phyloP scores from a whole-genome alignment of 176 grass and related monocot genomes.

The Cenchrus purpureus region DNA sequence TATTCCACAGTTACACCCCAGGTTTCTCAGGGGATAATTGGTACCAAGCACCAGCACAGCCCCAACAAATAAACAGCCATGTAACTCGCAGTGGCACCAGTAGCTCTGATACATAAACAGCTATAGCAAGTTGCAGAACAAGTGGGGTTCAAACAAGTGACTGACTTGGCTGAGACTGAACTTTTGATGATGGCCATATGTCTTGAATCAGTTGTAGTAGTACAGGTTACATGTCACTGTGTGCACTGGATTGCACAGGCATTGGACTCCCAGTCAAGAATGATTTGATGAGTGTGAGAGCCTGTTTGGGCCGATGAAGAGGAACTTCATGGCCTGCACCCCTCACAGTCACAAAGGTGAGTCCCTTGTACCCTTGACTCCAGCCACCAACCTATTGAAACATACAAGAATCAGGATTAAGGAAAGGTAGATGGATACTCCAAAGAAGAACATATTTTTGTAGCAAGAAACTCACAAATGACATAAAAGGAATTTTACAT shows the following conservation, averaged over 20 bases:
- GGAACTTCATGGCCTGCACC: slow-evolving; percentile 97
- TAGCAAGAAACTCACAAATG: not conserved
- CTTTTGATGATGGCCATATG: not conserved
- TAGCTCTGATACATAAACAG: slow-evolving; percentile 31
- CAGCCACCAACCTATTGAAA: slow-evolving; percentile 91
- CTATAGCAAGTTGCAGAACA: slow-evolving; percentile 25
- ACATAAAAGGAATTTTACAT: not conserved
- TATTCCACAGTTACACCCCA: slow-evolving; percentile 15
- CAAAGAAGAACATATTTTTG: slow-evolving; percentile 25
- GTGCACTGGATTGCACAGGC: slow-evolving; percentile 52
- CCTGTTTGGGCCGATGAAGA: slow-evolving; percentile 81
- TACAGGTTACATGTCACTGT: slow-evolving; percentile 54
- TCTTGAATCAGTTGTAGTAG: not conserved
- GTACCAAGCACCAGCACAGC: slow-evolving; percentile 19
- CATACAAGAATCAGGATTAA: slow-evolving; percentile 28
- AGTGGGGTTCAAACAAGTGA: not conserved
- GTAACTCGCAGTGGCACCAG: not conserved
- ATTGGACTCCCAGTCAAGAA: slow-evolving; percentile 85
- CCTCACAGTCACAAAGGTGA: slow-evolving; percentile 84
- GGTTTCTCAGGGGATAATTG: not conserved
- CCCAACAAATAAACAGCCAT: slow-evolving; percentile 5
- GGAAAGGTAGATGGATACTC: not conserved
- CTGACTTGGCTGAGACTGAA: not conserved
- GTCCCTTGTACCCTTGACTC: slow-evolving; percentile 86
- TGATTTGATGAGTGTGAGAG: slow-evolving; percentile 79